Conservation (phyloP, 176 grass and related monocot genomes). For the Oryza australiensis region DNA sequence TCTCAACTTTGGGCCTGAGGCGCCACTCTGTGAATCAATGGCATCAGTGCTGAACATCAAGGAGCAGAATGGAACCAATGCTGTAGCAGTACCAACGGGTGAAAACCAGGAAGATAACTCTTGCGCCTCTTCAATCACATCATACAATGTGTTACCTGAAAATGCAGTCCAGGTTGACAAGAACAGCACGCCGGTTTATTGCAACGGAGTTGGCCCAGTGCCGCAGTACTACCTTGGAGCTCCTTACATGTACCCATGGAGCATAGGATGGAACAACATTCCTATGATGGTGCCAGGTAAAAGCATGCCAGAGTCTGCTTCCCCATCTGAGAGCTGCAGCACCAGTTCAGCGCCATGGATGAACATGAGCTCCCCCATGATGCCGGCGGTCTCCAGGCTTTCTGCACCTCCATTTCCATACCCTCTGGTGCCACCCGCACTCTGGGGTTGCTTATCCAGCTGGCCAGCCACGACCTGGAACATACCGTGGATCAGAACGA, state of each 20-base stretch:
- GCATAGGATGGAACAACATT: constrained; percentile 56
- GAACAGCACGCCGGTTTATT: constrained; percentile 47
- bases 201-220: constrained; percentile 52
- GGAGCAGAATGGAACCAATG: constrained; percentile 52
- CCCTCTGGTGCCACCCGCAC: constrained; percentile 70
- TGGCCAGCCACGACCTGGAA: constrained; percentile 61
- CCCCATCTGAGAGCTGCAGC: constrained; percentile 42
- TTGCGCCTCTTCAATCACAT: constrained; percentile 41
- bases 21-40: constrained; percentile 88
- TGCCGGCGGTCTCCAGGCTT: constrained; percentile 32
- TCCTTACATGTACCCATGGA: constrained; percentile 79
- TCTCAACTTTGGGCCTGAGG: constrained; percentile 78
- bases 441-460: constrained; percentile 64
- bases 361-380: constrained; percentile 56
- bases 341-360: constrained; percentile 50
- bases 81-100: neutral
- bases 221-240: constrained; percentile 71
- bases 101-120: constrained; percentile 54
- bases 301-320: constrained; percentile 38
- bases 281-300: constrained; percentile 42
- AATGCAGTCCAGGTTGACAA: constrained; percentile 16
- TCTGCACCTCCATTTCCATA: constrained; percentile 62
- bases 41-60: constrained; percentile 67
- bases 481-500: constrained; percentile 41
- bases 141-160: constrained; percentile 42